Evolutionary conservation across 352 stramenopile genomes (phyloP).

Genomic region (Nothophytophthora sp.): DNA sequence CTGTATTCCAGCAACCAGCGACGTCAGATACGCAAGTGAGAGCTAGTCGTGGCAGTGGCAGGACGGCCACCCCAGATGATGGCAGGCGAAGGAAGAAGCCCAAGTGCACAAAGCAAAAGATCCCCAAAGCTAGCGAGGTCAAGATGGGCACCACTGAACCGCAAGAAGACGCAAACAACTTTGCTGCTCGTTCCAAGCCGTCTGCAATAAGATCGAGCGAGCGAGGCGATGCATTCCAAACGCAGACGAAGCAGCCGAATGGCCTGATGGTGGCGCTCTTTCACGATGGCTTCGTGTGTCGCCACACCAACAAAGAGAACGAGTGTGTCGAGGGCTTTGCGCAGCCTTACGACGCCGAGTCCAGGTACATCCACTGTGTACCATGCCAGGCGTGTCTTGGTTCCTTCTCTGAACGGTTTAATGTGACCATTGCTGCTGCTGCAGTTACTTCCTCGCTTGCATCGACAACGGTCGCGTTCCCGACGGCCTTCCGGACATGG

Average conservation of each 20-base stretch:
- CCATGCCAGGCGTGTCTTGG: too few species aligned
- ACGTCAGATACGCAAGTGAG: constrained; percentile 31
- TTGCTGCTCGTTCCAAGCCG: too few species aligned
- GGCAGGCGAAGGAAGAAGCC: too few species aligned
- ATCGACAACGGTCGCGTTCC: constrained; percentile 52
- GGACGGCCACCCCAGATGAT: too few species aligned
- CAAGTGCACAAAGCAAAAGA: too few species aligned
- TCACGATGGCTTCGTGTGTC: constrained; percentile 66
- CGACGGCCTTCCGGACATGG: constrained; percentile 60
- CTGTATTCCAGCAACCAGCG: not conserved
- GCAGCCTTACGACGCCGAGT: constrained; percentile 71
- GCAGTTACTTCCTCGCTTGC: constrained; percentile 66
- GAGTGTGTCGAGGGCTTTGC: constrained; percentile 65
- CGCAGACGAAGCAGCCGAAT: constrained; percentile 4
- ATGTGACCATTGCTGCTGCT: constrained; percentile 1
- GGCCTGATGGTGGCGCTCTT: constrained; percentile 62
- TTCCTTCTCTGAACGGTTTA: too few species aligned
- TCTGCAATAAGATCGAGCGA: not conserved
- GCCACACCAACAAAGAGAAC: constrained; percentile 51
- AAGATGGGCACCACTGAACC: too few species aligned
- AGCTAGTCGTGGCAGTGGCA: not conserved
- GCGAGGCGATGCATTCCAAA: too few species aligned
- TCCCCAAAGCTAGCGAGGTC: too few species aligned
- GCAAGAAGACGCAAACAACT: too few species aligned
- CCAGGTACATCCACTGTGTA: constrained; percentile 43